Percentiles rank a stretch among this genome's conserved stretches.
Conservation (phyloP, 495 filamentous ascomycete species). For the Neohortaea acidophila region DNA sequence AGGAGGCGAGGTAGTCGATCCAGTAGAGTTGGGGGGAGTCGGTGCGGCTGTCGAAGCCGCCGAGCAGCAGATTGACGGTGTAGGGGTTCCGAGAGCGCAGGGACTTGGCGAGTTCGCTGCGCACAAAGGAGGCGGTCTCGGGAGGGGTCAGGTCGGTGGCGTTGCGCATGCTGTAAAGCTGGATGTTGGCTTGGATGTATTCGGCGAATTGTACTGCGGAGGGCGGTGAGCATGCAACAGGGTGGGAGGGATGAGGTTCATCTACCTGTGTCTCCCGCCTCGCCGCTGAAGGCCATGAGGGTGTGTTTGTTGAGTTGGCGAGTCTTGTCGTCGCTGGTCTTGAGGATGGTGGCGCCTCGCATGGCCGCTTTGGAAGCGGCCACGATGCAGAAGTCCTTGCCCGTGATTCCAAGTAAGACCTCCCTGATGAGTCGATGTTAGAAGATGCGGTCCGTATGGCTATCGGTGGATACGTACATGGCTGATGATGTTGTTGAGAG, state of each 20-base stretch:
- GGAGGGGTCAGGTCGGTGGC: slow-evolving; percentile 75
- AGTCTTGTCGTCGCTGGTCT: slow-evolving; percentile 94
- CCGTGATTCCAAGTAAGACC: slow-evolving; percentile 93
- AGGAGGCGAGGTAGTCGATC: slow-evolving; percentile 87
- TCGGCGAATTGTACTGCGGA: slow-evolving; percentile 92
- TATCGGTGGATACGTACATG: neutral
- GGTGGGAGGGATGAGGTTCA: slow-evolving; percentile 1
- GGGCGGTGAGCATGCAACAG: slow-evolving; percentile 1
- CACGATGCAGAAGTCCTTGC: slow-evolving; percentile 96
- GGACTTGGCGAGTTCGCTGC: slow-evolving; percentile 76
- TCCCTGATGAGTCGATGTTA: too few species aligned
- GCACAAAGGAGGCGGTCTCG: slow-evolving; percentile 81
- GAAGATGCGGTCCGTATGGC: too few species aligned
- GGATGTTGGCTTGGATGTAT: slow-evolving; percentile 95
- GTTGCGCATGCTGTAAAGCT: slow-evolving; percentile 97
- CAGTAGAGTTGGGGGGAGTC: slow-evolving; percentile 76
- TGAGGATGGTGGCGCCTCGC: slow-evolving; percentile 91
- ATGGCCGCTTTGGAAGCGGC: slow-evolving; percentile 95
- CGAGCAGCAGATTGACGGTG: slow-evolving; percentile 87
- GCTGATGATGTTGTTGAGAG: neutral
- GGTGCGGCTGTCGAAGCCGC: slow-evolving; percentile 78
- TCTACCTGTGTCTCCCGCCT: slow-evolving; percentile 89
- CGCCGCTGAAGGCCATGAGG: slow-evolving; percentile 90
- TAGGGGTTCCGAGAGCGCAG: slow-evolving; percentile 85
- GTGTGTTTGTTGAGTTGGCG: slow-evolving; percentile 77